Percentiles rank a stretch among this genome's conserved stretches.
These are phyloP conservation scores for Podospora anserina DNA, from an alignment of 495 filamentous ascomycete genomes.

Conservation along the genomic window DNA sequence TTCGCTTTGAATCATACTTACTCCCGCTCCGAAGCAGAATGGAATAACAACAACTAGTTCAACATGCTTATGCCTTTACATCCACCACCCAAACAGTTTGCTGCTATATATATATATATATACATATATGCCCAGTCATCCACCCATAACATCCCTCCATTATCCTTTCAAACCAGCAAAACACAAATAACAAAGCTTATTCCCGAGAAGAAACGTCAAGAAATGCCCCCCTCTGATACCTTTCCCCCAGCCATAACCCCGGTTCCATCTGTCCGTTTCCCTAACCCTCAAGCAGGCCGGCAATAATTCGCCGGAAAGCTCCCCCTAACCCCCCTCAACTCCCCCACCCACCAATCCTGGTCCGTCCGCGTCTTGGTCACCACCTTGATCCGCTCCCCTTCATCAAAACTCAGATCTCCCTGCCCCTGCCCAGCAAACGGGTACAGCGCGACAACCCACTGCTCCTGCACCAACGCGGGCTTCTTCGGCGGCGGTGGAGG, in stretches of 20 bases:
- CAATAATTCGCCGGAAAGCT: constrained; percentile 93
- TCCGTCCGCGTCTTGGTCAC: constrained; percentile 78
- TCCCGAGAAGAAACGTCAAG: not conserved
- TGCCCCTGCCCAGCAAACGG: constrained; percentile 67
- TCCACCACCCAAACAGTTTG: not conserved
- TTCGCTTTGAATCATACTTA: not conserved
- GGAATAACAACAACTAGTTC: not conserved
- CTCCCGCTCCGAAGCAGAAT: not conserved
- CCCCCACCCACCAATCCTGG: constrained; percentile 96
- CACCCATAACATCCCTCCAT: not conserved
- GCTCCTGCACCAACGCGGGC: constrained; percentile 42
- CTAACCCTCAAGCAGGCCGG: constrained; percentile 21
- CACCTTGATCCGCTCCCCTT: constrained; percentile 82
- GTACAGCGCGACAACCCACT: constrained; percentile 78
- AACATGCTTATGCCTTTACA: not conserved
- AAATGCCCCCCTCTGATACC: not conserved
- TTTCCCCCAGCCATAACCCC: not conserved
- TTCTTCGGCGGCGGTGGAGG: constrained; percentile 71
- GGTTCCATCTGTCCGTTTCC: not conserved
- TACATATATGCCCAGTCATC: not conserved
- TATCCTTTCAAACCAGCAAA: not conserved
- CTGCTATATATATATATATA: not conserved
- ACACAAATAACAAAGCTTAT: not conserved
- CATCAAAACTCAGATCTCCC: constrained; percentile 76
- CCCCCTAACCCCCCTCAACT: constrained; percentile 69